Conservation (phyloP, 495 filamentous ascomycete species). For the Hypoxylon crocopeplum region DNA sequence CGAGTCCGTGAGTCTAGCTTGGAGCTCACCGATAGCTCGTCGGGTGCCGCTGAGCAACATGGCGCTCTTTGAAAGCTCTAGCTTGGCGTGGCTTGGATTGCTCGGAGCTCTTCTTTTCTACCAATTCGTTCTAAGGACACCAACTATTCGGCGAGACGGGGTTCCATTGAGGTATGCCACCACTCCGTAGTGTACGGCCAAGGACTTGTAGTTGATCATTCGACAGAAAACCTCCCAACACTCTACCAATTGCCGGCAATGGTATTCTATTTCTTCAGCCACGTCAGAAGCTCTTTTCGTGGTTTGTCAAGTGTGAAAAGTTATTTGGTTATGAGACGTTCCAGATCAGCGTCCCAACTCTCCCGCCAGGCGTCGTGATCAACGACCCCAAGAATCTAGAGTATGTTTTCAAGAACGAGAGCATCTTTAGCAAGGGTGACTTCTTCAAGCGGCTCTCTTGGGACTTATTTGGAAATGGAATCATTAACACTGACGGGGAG, state of each 20-base stretch:
- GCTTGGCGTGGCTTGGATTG: slow-evolving; percentile 11
- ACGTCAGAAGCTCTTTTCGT: slow-evolving; percentile 62
- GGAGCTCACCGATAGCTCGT: too few species aligned
- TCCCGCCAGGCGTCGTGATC: slow-evolving; percentile 65
- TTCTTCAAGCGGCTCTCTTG: slow-evolving; percentile 64
- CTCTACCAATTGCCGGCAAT: slow-evolving; percentile 63
- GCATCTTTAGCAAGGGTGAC: slow-evolving; percentile 62
- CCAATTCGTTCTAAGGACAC: slow-evolving; percentile 34
- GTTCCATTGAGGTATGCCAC: slow-evolving; percentile 35
- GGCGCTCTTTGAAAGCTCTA: slow-evolving; percentile 27
- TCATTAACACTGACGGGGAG: slow-evolving; percentile 69
- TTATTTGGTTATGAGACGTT: slow-evolving; percentile 62
- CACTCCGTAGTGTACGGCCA: not conserved
- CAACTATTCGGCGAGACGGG: slow-evolving; percentile 46
- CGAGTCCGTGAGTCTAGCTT: too few species aligned
- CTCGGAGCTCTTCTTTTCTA: slow-evolving; percentile 17
- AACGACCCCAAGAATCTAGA: slow-evolving; percentile 65
- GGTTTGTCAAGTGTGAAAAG: slow-evolving; percentile 64
- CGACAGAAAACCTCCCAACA: slow-evolving; percentile 59
- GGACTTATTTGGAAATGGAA: slow-evolving; percentile 68
- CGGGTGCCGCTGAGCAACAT: slow-evolving; percentile 5
- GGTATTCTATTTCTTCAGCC: slow-evolving; percentile 64
- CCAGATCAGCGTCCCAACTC: slow-evolving; percentile 61
- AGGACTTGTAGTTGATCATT: not conserved
- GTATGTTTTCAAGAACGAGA: slow-evolving; percentile 65